Evolutionary conservation across 305 asterid genomes (phyloP), one percentile per base, ranked within the genome.

Genomic region (Fraxinus greggii): DNA sequence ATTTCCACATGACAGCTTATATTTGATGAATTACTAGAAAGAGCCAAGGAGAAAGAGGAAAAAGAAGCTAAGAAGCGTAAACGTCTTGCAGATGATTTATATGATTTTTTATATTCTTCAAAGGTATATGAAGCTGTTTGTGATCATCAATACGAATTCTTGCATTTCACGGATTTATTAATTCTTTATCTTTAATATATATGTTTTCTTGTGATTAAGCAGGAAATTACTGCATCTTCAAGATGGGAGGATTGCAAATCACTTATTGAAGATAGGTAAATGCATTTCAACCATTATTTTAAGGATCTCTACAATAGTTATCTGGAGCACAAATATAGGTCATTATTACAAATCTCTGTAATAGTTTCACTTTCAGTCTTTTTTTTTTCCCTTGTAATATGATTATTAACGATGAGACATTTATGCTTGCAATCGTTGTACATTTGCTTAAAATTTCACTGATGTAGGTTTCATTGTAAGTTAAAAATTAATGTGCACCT

Each of bases 51-150:
- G 85, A 94, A 90, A 88, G 98, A 93, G 82, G 99, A 93, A 84
- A 96, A 93, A 81, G 99, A 92, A 89, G 92, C 95, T 80, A 94
- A 94, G 89, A 91, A 83, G 88, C 98, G 94, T 69, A 92, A 92
- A 85, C 98, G 99, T 65, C 89, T 90, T 65, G 84, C 88, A 23
- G 97, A 96, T 54, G 95, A 91, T 56, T 83, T 93, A 80, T 88
- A 89, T 79, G 92, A 87, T 72, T 92, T 89, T 85, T 85, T 94
- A 75, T 87, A 82, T 78, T 79, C 56, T 63, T 89, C 93, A 75
- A 96, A 93, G 98, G 99, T 94, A 84, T 70, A 19, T 56, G 45
- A 6, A 40, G 76, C 48, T 77, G 76, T 65, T 17, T 78, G 80
- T 65, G 12, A 61, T 81, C 73, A 65, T 65, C 73, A 73, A 38